Evolutionary conservation across 1,284 basidiomycete genomes (phyloP).

Genomic region (Sparassis latifolia): DNA sequence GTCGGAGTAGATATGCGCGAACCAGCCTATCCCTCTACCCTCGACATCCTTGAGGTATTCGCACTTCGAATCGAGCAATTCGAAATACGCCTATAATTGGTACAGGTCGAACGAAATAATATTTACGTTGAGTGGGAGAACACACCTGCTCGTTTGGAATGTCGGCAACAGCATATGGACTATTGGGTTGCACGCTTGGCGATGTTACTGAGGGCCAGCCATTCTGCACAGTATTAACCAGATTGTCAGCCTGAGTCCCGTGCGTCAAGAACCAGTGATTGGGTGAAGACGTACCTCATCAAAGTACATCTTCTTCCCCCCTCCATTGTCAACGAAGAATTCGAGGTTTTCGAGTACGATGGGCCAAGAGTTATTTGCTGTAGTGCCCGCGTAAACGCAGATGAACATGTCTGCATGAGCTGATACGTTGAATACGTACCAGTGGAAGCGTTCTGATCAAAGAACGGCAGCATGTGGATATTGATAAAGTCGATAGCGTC

Average conservation of each 20-base stretch:
- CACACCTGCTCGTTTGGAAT: constrained; percentile 52
- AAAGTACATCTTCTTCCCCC: constrained; percentile 68
- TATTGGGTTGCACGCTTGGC: constrained; percentile 52
- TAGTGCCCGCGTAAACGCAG: background rate
- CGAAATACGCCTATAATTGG: constrained; percentile 45
- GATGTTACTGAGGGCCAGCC: constrained; percentile 68
- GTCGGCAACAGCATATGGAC: constrained; percentile 42
- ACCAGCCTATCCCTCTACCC: constrained; percentile 71
- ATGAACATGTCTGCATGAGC: background rate
- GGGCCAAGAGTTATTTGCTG: constrained; percentile 54
- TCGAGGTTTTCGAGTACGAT: constrained; percentile 51
- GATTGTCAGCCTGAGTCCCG: background rate
- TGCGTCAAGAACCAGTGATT: background rate
- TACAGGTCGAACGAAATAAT: background rate
- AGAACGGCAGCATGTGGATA: constrained; percentile 73
- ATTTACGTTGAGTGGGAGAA: constrained; percentile 2
- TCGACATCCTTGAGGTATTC: constrained; percentile 49
- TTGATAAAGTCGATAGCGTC: constrained; percentile 62
- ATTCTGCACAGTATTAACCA: constrained; percentile 38
- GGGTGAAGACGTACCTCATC: constrained; percentile 40
- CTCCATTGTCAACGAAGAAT: constrained; percentile 54
- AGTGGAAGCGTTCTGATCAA: constrained; percentile 51
- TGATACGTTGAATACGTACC: constrained; percentile 26
- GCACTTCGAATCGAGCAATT: constrained; percentile 62
- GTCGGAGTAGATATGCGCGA: constrained; percentile 71